Percentiles rank a stretch among this genome's conserved stretches.
Evolutionary conservation across 2,329 filamentous ascomycete species (phyloP).

Genomic region (Arthrobotrys sphaeroides): DNA sequence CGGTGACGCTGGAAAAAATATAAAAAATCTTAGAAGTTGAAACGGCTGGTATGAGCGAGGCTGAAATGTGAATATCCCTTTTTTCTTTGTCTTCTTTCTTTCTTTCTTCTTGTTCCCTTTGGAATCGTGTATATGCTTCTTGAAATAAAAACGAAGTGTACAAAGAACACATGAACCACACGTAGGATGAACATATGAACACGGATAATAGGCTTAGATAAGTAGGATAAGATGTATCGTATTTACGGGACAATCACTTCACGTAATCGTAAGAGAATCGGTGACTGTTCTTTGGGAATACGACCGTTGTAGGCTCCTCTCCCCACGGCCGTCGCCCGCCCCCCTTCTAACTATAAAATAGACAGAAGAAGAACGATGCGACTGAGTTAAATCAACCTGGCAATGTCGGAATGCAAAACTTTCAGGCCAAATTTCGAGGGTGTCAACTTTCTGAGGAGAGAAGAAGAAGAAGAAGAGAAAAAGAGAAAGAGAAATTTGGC

Average conservation of each 20-base stretch:
- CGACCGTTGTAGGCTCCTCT: slow-evolving; percentile 52
- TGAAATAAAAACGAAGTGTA: slow-evolving; percentile 43
- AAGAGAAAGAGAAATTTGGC: background rate
- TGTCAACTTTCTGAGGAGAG: slow-evolving; percentile 55
- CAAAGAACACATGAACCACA: too few species aligned
- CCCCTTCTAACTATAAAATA: background rate
- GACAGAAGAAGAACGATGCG: background rate
- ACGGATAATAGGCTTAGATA: background rate
- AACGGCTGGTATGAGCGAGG: slow-evolving; percentile 15
- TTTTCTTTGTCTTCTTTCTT: slow-evolving; percentile 6
- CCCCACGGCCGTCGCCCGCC: slow-evolving; percentile 34
- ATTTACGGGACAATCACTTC: slow-evolving; percentile 55
- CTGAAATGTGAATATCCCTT: slow-evolving; percentile 37
- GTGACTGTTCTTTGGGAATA: slow-evolving; percentile 55
- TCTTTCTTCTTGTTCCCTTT: slow-evolving; percentile 1
- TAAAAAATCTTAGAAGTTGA: too few species aligned
- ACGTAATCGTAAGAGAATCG: slow-evolving; percentile 30
- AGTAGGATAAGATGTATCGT: slow-evolving; percentile 38
- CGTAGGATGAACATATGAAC: background rate
- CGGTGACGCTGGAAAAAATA: background rate
- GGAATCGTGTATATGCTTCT: slow-evolving; percentile 36
- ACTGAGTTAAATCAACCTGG: slow-evolving; percentile 49
- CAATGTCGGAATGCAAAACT: slow-evolving; percentile 30
- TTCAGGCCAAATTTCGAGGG: slow-evolving; percentile 55
- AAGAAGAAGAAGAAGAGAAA: slow-evolving; percentile 32